Base-by-base conservation (phyloP, 2,329 filamentous ascomycete genomes). In the Bertia moriformis region DNA sequence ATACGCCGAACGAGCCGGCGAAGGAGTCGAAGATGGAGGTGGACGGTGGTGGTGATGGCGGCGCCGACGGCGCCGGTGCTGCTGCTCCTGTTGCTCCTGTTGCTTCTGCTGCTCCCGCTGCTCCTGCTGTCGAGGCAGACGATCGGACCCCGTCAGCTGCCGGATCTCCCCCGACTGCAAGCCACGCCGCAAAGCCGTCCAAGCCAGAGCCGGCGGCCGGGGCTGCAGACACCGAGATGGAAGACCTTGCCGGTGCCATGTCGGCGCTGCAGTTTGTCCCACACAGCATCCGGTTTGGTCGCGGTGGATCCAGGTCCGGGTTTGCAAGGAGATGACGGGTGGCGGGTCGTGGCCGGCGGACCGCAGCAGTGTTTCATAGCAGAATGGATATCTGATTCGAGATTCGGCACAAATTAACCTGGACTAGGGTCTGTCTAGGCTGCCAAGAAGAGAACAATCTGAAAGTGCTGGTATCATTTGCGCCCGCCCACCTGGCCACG, bases 261-360 rank as follows among this genome's bases (percentile, higher is more conserved):
- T 83, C 80, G 1, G 65, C 78, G 3, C 59, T 88, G 43, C 73
- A 73, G 39, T 84, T 88, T 49, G 67, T 87, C 4, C 83, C 83
- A 14, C 64, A 66, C 15, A 80, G 71, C 47, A 60, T 85, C 38
- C 68, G 70, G 7, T 83, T 84, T 52, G 78, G 78, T 13, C 66
- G 71, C 41, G 66, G 65, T n/a, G 61, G 59, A 36, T 60, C 66
- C 37, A 67, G 65, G 41, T 56, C 64, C 30, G 72, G 72, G 0
- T 73, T 78, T 46, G 57, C 67, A 20, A 71, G 58, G 48, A 58
- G 52, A 47, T 71, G 45, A 56, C 18, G n/a, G n/a, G n/a, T n/a
- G n/a, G n/a, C n/a, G n/a, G n/a, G n/a, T n/a, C n/a, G n/a, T n/a
- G n/a, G n/a, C n/a, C n/a, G n/a, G n/a, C n/a, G n/a, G n/a, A n/a